Conservation (phyloP, 352 stramenopile species). For the Phytophthora hybrid region DNA sequence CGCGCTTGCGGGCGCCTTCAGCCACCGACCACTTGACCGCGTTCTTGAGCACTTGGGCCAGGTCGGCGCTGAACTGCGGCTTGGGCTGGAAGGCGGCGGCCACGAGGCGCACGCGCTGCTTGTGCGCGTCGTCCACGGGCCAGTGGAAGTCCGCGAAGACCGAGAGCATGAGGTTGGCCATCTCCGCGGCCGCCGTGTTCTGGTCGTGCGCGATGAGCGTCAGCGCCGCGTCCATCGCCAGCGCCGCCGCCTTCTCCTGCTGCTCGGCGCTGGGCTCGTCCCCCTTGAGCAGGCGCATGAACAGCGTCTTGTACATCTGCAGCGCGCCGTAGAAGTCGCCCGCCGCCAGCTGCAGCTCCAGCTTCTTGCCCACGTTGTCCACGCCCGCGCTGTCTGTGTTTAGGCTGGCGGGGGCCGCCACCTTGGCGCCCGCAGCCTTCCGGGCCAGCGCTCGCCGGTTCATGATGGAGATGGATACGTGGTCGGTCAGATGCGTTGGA, state of each 20-base stretch:
- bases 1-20: constrained; percentile 76
- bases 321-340: constrained; percentile 89
- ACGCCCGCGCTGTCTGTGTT: constrained; percentile 59
- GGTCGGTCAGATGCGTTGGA: background rate
- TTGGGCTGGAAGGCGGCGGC: constrained; percentile 67
- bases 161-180: constrained; percentile 80
- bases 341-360: constrained; percentile 74
- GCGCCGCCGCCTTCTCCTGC: constrained; percentile 68
- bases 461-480: constrained; percentile 44
- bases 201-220: constrained; percentile 78
- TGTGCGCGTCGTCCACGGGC: constrained; percentile 73
- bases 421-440: constrained; percentile 64
- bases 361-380: constrained; percentile 82
- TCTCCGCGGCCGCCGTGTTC: constrained; percentile 80
- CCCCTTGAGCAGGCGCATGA: constrained; percentile 87
- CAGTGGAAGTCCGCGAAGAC: constrained; percentile 79
- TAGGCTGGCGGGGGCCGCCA: constrained; percentile 20
- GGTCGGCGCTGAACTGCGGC: constrained; percentile 73
- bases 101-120: constrained; percentile 75
- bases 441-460: constrained; percentile 79
- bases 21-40: constrained; percentile 85
- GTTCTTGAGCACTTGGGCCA: constrained; percentile 77
- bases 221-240: constrained; percentile 74
- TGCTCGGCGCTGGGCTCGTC: constrained; percentile 58
- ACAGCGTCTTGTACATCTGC: constrained; percentile 93